These are phyloP conservation scores for Metschnikowia chrysomelidarum DNA, from an alignment of 805 yeast species.

Conservation along the genomic window DNA sequence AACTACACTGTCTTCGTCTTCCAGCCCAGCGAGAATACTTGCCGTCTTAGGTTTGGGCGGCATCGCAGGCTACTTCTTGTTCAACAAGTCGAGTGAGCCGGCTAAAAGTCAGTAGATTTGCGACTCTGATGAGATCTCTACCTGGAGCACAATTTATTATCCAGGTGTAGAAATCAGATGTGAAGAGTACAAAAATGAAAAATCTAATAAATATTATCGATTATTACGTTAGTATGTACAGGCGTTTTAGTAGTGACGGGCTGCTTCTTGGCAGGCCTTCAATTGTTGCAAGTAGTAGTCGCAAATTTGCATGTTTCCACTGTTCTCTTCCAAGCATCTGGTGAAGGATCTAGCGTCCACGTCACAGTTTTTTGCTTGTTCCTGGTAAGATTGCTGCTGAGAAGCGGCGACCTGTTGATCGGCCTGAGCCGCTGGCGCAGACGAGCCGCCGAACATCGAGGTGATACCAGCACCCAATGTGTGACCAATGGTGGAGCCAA, in stretches of 20 bases:
- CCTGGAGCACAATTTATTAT: no score
- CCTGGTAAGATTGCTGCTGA: slow-evolving; percentile 34
- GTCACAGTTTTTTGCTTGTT: slow-evolving; percentile 68
- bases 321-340: slow-evolving; percentile 89
- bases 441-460: slow-evolving; percentile 80
- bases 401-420: slow-evolving; percentile 40
- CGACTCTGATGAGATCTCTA: no score
- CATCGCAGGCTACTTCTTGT: slow-evolving; percentile 17
- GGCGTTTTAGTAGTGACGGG: slow-evolving; percentile 62
- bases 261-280: slow-evolving; percentile 95
- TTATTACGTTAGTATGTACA: slow-evolving; percentile 1
- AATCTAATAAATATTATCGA: slow-evolving; percentile 3
- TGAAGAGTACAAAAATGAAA: no score
- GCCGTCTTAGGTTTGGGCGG: slow-evolving; percentile 21
- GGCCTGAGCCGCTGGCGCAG: slow-evolving; percentile 46
- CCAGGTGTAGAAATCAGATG: no score
- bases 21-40: slow-evolving; percentile 11
- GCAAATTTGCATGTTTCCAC: slow-evolving; percentile 95
- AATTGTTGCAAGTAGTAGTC: slow-evolving; percentile 96
- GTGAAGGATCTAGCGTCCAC: slow-evolving; percentile 93
- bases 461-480: slow-evolving; percentile 94
- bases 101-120: no score
- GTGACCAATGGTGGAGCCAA: slow-evolving; percentile 96
- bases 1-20: slow-evolving; percentile 3
- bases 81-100: slow-evolving; percentile 6